Base-by-base conservation (phyloP, 768 basidiomycete genomes). In the Wakefieldia striispora region DNA sequence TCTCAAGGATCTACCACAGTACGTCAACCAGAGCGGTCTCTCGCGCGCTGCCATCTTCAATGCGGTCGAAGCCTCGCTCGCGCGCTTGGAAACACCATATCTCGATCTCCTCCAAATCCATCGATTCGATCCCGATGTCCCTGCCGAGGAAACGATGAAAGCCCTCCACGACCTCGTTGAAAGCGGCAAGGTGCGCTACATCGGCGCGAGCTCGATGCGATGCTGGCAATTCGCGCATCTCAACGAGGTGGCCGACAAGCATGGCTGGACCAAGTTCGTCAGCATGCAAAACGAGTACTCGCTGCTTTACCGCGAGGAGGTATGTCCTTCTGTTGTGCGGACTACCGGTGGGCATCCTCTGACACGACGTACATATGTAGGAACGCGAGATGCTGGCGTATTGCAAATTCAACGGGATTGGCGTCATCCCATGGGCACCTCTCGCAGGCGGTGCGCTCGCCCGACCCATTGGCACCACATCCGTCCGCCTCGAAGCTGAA, bases 281-380 rank as follows among this genome's bases (percentile, higher is more conserved):
- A 75, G 78, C 49, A 80, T 82, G 72, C 81, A 83, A 62, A 70
- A 73, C 38, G 75, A 78, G 50, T 75, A 82, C n/a, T n/a, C n/a
- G n/a, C n/a, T n/a, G n/a, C n/a, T n/a, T n/a, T n/a, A n/a, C n/a
- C n/a, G n/a, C n/a, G n/a, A n/a, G n/a, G n/a, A n/a, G n/a, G n/a
- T n/a, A n/a, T n/a, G n/a, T n/a, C n/a, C n/a, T n/a, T 53, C 78
- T 71, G 31, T 62, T 81, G 6, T 67, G 6, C 23, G 23, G 23
- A 23, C 23, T 6, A 23, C 23, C n/a, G n/a, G 6, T 23, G 21
- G 26, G 12, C 2, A 10, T 19, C 12, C 3, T 11, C 11, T 56
- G 19, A 59, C 3, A 3, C 5, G 2, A 31, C 10, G 2, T 23
- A n/a, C n/a, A n/a, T n/a, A n/a, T n/a, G n/a, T 27, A 76, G 77